Percentiles rank a stretch among this genome's conserved stretches.
These are phyloP conservation scores for Aureobasidium sp. DNA, from an alignment of 2,329 filamentous ascomycete genomes.

Conservation along the genomic window DNA sequence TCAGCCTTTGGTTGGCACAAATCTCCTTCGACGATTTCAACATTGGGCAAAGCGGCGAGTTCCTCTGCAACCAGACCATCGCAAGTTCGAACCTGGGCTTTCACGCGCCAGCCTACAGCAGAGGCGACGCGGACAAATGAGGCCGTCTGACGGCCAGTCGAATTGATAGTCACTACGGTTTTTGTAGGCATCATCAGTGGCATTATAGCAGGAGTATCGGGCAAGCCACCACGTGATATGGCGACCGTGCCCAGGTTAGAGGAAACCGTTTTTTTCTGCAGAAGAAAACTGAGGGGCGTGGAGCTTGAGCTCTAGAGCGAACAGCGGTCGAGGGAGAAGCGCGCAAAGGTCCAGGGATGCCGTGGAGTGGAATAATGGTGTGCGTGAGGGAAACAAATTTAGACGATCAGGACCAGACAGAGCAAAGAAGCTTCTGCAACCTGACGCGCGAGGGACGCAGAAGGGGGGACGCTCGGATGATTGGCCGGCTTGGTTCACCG, in stretches of 20 bases:
- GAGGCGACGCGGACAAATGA: conserved; percentile 91
- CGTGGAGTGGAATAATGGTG: not conserved
- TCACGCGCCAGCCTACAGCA: conserved; percentile 86
- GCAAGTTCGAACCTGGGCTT: conserved; percentile 80
- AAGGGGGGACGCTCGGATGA: conserved; percentile 7
- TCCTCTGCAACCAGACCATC: conserved; percentile 85
- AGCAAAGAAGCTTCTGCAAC: conserved; percentile 4
- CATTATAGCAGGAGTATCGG: conserved; percentile 12
- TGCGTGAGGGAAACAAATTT: not conserved
- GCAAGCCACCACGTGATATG: conserved; percentile 11
- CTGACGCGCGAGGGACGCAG: conserved; percentile 1
- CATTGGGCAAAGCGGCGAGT: conserved; percentile 71
- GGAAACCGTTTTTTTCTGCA: conserved; percentile 3
- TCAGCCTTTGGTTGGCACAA: conserved; percentile 37
- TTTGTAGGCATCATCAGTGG: conserved; percentile 40
- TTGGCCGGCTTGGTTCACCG: conserved; percentile 5
- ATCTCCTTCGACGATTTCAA: conserved; percentile 62
- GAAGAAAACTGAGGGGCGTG: not conserved
- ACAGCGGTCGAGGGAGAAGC: not conserved
- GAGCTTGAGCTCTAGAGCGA: not conserved
- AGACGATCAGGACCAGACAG: conserved; percentile 1
- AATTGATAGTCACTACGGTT: conserved; percentile 91
- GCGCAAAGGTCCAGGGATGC: not conserved
- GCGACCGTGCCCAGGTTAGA: conserved; percentile 6
- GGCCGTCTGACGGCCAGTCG: conserved; percentile 88